Percentiles rank a stretch among this genome's conserved stretches.
Evolutionary conservation across 352 stramenopile genomes (phyloP).

Genomic region (Peronosclerospora sorghi): DNA sequence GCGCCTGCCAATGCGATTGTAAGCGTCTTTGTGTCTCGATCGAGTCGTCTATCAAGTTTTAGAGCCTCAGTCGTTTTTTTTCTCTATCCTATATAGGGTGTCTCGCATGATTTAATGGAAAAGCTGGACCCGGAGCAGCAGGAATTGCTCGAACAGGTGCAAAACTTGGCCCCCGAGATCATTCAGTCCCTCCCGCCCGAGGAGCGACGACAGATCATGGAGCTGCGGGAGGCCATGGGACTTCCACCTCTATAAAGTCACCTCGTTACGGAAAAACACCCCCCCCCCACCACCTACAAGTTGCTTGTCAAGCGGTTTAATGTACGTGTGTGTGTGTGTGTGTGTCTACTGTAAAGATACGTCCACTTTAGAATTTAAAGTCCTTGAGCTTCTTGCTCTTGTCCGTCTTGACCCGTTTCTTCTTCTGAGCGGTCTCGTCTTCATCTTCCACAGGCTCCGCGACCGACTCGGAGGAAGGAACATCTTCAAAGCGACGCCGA

Average conservation of each 20-base stretch:
- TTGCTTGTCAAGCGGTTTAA: too few species aligned
- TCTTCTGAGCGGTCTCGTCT: constrained; percentile 48
- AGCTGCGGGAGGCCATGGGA: constrained; percentile 69
- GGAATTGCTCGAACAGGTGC: constrained; percentile 65
- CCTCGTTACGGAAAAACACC: constrained; percentile 17
- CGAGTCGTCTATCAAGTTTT: neutral
- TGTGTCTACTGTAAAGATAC: constrained; percentile 17
- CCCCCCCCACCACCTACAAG: too few species aligned
- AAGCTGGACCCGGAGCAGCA: constrained; percentile 71
- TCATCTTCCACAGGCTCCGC: constrained; percentile 31
- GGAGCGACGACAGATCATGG: constrained; percentile 75
- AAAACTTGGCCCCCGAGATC: constrained; percentile 69
- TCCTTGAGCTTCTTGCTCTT: constrained; percentile 80
- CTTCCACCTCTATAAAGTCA: constrained; percentile 40
- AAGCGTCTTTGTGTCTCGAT: constrained; percentile 1
- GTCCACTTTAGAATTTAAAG: constrained; percentile 69
- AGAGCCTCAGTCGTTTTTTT: neutral
- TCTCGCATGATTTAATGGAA: constrained; percentile 54
- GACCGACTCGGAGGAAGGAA: constrained; percentile 15
- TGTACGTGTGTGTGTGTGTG: too few species aligned
- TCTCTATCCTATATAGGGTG: constrained; percentile 16
- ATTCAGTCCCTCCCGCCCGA: constrained; percentile 65
- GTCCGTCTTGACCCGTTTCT: constrained; percentile 63
- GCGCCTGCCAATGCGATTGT: constrained; percentile 42
- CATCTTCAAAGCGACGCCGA: constrained; percentile 64